A percentile compares a stretch with the other conserved stretches of the same genome.
phyloP scores from a whole-genome alignment of 129 eudicot genomes.

The Lonicera japonica region DNA sequence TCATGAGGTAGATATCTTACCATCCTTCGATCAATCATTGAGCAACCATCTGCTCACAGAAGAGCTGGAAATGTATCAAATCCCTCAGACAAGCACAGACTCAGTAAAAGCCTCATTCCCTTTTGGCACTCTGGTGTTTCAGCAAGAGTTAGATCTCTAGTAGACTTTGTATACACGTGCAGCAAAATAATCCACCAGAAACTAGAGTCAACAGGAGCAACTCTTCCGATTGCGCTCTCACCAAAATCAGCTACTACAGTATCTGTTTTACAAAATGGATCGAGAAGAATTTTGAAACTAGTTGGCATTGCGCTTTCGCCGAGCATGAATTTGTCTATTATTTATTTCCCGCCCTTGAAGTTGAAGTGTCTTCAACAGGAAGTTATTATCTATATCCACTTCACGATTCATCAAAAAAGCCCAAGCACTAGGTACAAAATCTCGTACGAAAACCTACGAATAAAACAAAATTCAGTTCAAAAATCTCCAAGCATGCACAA shows the following conservation, averaged over 20 bases:
- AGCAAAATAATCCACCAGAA: constrained; percentile 56
- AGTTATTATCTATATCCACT: constrained; percentile 43
- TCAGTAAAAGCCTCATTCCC: constrained; percentile 39
- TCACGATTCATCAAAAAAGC: constrained; percentile 15
- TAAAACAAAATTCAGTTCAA: background rate
- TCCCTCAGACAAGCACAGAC: constrained; percentile 43
- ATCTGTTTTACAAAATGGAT: constrained; percentile 31
- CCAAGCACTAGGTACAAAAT: constrained; percentile 49
- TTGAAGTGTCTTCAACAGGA: too few species aligned
- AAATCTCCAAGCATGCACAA: background rate
- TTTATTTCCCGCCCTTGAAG: constrained; percentile 46
- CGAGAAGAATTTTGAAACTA: constrained; percentile 44
- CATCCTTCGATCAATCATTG: constrained; percentile 87
- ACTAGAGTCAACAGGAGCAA: constrained; percentile 55
- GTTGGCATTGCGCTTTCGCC: constrained; percentile 54
- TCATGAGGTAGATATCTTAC: constrained; percentile 50
- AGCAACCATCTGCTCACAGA: constrained; percentile 37
- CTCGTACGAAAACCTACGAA: constrained; percentile 43
- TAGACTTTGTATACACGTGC: constrained; percentile 46
- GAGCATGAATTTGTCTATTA: constrained; percentile 38
- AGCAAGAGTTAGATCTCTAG: constrained; percentile 40
- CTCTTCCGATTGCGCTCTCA: constrained; percentile 50
- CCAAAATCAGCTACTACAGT: constrained; percentile 50
- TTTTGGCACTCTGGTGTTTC: too few species aligned
- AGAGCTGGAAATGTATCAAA: constrained; percentile 32